phyloP scores from a whole-genome alignment of 371 early-diverging fungal genomes.

The Apophysomyces sp. region DNA sequence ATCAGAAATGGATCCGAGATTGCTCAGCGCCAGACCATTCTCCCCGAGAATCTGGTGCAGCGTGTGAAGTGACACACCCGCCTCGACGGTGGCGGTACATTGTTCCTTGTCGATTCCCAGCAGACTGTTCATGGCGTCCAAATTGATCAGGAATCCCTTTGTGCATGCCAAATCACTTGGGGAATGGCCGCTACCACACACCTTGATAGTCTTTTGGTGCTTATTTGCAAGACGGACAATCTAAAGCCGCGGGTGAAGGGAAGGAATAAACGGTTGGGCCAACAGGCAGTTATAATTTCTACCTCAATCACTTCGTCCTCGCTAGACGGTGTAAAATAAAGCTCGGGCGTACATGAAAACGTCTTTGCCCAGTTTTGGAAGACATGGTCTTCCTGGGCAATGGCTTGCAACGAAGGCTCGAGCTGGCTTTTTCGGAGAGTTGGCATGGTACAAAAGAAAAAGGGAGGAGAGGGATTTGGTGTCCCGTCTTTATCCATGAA shows the following conservation, averaged over 20 bases:
- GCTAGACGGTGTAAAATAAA: slow-evolving; percentile 60
- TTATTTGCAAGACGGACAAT: slow-evolving; percentile 51
- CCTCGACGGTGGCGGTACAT: slow-evolving; percentile 64
- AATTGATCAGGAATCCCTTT: slow-evolving; percentile 66
- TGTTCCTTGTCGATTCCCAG: slow-evolving; percentile 49
- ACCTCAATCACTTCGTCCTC: slow-evolving; percentile 69
- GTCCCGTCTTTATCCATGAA: no score
- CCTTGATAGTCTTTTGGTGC: slow-evolving; percentile 55
- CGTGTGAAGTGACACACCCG: slow-evolving; percentile 69
- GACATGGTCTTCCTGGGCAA: slow-evolving; percentile 26
- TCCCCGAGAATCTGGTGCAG: slow-evolving; percentile 61
- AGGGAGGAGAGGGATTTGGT: background rate
- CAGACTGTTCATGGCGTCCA: slow-evolving; percentile 64
- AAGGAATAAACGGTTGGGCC: background rate
- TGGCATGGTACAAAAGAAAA: slow-evolving; percentile 2
- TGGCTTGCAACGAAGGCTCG: slow-evolving; percentile 14
- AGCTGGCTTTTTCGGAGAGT: slow-evolving; percentile 2
- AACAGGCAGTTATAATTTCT: background rate
- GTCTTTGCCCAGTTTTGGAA: slow-evolving; percentile 82
- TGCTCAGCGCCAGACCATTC: slow-evolving; percentile 67
- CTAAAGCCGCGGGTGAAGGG: no score
- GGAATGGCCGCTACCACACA: slow-evolving; percentile 80
- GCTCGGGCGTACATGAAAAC: slow-evolving; percentile 59
- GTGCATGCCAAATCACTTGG: slow-evolving; percentile 83
- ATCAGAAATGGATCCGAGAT: slow-evolving; percentile 83